Base-by-base conservation (phyloP, 306 rosid genomes). In the Cucumis hystrix region DNA sequence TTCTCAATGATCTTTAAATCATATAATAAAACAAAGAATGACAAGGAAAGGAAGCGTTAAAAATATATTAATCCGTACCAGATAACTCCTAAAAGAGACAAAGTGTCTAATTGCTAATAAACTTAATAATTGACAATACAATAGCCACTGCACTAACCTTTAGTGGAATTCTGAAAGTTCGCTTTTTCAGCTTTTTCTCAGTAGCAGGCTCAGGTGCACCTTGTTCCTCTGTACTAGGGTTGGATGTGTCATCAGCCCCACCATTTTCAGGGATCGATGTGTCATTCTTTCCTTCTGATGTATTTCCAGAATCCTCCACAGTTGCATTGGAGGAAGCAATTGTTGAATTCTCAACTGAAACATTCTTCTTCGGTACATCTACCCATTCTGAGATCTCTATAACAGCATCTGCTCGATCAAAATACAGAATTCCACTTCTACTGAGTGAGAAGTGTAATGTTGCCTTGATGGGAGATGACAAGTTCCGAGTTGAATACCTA, bases 371-470 rank as follows among this genome's bases (percentile, higher is more conserved):
- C 64, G 92, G 97, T 83, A 95, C 91, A 82, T 95, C 99, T 72
- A 95, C 93, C 99, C 96, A 95, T 86, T 95, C 99, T 20, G 93
- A 76, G 78, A 89, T 88, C 87, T 95, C 99, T 73, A 95, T 78
- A 73, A 92, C 88, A 75, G 99, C 97, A 80, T 92, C 99, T 66
- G 97, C 97, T 81, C 97, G 89, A 76, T 95, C 99, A 81, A 95
- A 85, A 81, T 96, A 90, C 79, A 95, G 82, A 80, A 92, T 81
- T 84, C 97, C 99, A 88, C 99, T 92, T 86, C 96, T 88, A 82
- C 97, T 92, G 77, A 95, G 87, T 83, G 97, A 89, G 85, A 92
- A 92, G 81, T 95, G 97, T 78, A 92, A 79, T 83, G 81, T 95
- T 77, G 97, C 86, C 87, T 95, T 95, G 52, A 95, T 87, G 78